These are phyloP conservation scores for Penicillium samsonianum DNA, from an alignment of 495 filamentous ascomycete species.

Conservation along the genomic window DNA sequence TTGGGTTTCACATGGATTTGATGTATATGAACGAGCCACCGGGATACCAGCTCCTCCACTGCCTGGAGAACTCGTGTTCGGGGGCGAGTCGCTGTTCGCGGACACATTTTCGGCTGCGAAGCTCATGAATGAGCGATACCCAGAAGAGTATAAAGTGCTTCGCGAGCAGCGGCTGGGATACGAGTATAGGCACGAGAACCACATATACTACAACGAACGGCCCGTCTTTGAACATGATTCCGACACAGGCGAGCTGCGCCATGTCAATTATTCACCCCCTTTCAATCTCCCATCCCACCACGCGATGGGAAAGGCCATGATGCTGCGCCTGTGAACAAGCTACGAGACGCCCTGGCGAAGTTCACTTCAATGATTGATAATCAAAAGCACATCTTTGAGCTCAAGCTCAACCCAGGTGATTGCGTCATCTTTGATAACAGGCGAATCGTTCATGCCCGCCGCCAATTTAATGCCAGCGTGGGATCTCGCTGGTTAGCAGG, in stretches of 20 bases:
- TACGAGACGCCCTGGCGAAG: slow-evolving; percentile 40
- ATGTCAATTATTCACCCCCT: slow-evolving; percentile 74
- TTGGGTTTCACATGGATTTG: slow-evolving; percentile 90
- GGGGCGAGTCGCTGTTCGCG: slow-evolving; percentile 84
- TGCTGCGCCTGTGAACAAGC: background rate
- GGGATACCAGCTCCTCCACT: slow-evolving; percentile 82
- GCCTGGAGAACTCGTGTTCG: slow-evolving; percentile 68
- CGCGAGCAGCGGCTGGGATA: slow-evolving; percentile 52
- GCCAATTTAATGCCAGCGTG: slow-evolving; percentile 59
- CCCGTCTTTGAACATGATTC: slow-evolving; percentile 52
- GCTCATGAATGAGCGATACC: slow-evolving; percentile 34
- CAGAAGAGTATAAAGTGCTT: slow-evolving; percentile 41
- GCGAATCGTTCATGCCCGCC: slow-evolving; percentile 74
- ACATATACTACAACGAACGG: slow-evolving; percentile 58
- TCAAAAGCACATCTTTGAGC: slow-evolving; percentile 58
- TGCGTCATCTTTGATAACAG: slow-evolving; percentile 87
- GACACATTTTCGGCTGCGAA: slow-evolving; percentile 67
- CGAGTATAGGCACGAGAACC: slow-evolving; percentile 65
- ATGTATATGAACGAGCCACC: slow-evolving; percentile 83
- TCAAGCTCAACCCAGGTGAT: slow-evolving; percentile 73
- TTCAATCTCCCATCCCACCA: slow-evolving; percentile 55
- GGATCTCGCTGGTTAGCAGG: slow-evolving; percentile 79
- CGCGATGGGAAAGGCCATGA: background rate
- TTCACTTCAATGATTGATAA: slow-evolving; percentile 45
- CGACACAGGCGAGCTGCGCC: slow-evolving; percentile 21